Evolutionary conservation across 2,329 filamentous ascomycete genomes (phyloP), one percentile per base, ranked within the genome.

Genomic region (Ophiobolus disseminans): DNA sequence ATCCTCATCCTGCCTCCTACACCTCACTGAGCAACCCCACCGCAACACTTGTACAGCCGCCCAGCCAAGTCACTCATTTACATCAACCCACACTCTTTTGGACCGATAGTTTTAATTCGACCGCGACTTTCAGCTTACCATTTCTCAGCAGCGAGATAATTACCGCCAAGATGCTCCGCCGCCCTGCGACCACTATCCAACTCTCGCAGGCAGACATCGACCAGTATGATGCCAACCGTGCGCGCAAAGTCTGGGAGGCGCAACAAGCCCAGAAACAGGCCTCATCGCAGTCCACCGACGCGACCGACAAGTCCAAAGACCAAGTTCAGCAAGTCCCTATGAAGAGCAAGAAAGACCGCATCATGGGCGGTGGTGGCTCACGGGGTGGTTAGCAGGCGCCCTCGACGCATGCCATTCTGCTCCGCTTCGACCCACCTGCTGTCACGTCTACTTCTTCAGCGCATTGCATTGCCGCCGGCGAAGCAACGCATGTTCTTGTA

Each of bases 131-230:
- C 39, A 25, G 13, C 34, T 22, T 28, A 49, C 46, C 39, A 14
- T 37, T 39, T 32, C 26, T 20, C 20, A 11, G n/a, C 30, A 14
- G 7, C 30, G n/a, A 2, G 3, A 16, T 14, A 2, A 26, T 21
- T n/a, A 38, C 35, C 17, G 25, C 28, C 51, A 73, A 26, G 6
- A 86, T 88, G 85, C 84, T 88, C 59, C 84, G 86, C 60, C 83
- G 87, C 36, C 81, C 84, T 13, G 81, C 87, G 9, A 91, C 88
- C 37, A 82, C 82, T 11, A 83, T 91, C 54, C 78, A 81, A 45
- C 81, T 90, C 56, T 90, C 87, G 2, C 78, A 84, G 38, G 85
- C 89, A 65, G 88, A 91, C 70, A 79, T 90, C 30, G 85, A 86
- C 30, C 78, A 82, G 44, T 90, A 89, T 74, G 87, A 90, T 65